Conservation (phyloP, 345 rosid genomes). For the Syzygium oleosum region DNA sequence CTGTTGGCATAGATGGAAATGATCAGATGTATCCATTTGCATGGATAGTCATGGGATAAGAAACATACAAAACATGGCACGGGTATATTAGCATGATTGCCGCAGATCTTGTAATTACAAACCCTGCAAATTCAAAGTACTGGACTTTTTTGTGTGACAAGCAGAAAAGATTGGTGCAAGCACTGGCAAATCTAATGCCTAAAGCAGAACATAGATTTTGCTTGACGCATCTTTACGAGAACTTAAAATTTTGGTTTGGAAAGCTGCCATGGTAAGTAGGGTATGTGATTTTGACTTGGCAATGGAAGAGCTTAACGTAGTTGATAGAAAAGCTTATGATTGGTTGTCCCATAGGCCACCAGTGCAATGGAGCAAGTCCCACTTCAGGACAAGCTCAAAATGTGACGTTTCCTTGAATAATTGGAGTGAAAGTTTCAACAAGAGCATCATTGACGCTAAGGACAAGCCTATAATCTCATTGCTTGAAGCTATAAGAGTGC, state of each 20-base stretch:
- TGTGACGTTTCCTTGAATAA: neutral
- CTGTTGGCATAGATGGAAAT: neutral
- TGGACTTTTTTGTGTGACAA: neutral
- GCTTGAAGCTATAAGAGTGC: neutral
- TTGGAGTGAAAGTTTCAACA: neutral
- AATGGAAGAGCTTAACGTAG: neutral
- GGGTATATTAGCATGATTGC: neutral
- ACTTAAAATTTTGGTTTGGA: neutral
- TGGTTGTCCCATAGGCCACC: neutral
- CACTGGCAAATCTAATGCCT: neutral
- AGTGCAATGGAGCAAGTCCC: neutral
- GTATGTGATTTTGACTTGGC: neutral
- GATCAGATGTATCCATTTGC: neutral
- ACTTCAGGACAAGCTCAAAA: neutral
- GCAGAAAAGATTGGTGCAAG: neutral
- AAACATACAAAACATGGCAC: neutral
- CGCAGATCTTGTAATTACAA: fast-evolving
- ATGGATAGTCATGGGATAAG: neutral
- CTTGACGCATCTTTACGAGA: neutral
- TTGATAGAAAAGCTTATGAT: neutral
- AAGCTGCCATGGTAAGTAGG: neutral
- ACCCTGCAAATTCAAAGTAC: neutral
- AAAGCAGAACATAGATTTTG: neutral
- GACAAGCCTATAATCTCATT: neutral
- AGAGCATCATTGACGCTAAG: neutral